Evolutionary conservation across 441 rosid genomes (phyloP), one percentile per base, ranked within the genome.

Genomic region (Bruguiera hainesii): DNA sequence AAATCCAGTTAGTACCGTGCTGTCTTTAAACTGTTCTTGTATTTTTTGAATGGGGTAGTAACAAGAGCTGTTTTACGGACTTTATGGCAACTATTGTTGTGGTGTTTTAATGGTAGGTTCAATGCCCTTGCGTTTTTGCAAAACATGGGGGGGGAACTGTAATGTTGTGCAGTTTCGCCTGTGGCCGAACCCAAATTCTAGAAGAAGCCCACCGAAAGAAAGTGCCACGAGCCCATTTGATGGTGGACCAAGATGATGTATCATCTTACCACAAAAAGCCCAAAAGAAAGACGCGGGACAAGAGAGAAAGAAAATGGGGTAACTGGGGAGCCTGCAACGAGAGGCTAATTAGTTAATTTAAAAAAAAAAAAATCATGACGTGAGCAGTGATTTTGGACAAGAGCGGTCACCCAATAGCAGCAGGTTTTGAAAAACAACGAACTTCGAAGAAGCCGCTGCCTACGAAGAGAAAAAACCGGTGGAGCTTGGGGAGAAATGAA

Each of bases 91-190:
- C 35, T 18, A 29, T 25, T 13, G 16, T 55, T 23, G 58, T 28
- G 10, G 2, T 23, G 8, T 39, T 26, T 35, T 20, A 20, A 19
- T 30, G 6, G 53, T 60, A 90, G 96, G 73, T 93, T 93, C 74
- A 61, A 82, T 70, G 98, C 97, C 64, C 70, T 74, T 33, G 83
- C 85, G 42, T 91, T 91, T 84, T 58, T 93, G 79, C 63, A 28
- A 56, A 80, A 78, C 62, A 84, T 93, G 60, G 73, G 62, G 89
- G 89, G 76, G 87, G 80, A 80, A 83, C 74, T 0, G 63, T 93
- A 76, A 85, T 91, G 93, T 91, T 91, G 37, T 7, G 37, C 9
- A 7, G 37, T 33, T 33, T 31, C 35, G 35, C 7, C 35, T 2
- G 46, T 3, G 48, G 18, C 48, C 48, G 3, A 2, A 42, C 48